These are phyloP conservation scores for Fusarium sp. DNA, from an alignment of 2,329 filamentous ascomycete genomes.

Conservation along the genomic window DNA sequence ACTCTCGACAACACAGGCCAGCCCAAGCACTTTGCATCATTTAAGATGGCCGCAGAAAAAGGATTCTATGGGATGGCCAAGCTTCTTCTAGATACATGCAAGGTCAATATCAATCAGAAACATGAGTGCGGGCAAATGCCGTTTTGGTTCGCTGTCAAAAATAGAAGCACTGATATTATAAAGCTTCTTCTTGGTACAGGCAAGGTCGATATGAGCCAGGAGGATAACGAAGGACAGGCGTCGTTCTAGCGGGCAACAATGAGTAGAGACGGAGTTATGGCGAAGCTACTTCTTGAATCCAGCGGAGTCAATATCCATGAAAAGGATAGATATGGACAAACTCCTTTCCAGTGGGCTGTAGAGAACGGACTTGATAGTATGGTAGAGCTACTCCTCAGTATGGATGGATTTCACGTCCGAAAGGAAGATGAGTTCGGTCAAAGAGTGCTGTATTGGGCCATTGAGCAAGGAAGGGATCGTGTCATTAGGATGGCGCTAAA, in stretches of 20 bases:
- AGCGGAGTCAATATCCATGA: background rate
- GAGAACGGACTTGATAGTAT: background rate
- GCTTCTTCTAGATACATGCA: background rate
- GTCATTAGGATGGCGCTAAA: too few relatives aligned
- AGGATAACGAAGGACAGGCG: accelerated
- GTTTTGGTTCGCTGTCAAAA: background rate
- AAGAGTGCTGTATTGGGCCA: too few relatives aligned
- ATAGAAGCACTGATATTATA: accelerated
- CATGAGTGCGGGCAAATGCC: too few relatives aligned
- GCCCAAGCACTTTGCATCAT: background rate
- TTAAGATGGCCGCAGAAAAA: accelerated
- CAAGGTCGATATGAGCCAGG: accelerated
- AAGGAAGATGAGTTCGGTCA: background rate
- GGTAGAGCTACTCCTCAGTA: background rate
- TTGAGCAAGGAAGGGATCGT: too few relatives aligned
- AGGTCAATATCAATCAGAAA: accelerated
- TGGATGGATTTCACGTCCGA: background rate
- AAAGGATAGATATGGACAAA: background rate
- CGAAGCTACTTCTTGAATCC: background rate
- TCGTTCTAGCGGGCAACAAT: background rate
- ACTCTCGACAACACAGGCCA: too few relatives aligned
- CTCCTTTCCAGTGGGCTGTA: background rate
- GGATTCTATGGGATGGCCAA: accelerated
- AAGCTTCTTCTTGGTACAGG: accelerated
- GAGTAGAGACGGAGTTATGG: background rate